Conservation (phyloP, 805 yeast species). For the Wickerhamomyces strasburgensis region DNA sequence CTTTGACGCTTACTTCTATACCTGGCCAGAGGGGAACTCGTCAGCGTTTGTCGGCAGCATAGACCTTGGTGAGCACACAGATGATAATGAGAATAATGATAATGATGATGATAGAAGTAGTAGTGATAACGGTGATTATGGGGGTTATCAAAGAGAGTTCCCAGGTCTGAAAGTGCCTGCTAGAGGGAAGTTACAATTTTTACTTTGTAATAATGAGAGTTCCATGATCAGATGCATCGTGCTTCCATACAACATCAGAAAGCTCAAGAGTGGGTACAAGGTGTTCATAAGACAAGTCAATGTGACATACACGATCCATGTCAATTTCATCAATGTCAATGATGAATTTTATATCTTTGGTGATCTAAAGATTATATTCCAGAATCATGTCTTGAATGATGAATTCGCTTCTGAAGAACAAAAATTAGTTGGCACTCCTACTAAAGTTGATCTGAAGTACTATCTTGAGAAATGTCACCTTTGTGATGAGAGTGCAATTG, state of each 20-base stretch:
- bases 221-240: slow-evolving; percentile 23
- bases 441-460: slow-evolving; percentile 20
- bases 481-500: slow-evolving; percentile 5
- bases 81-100: too few relatives aligned
- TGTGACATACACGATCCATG: slow-evolving; percentile 18
- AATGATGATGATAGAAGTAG: too few relatives aligned
- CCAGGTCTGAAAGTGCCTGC: slow-evolving; percentile 23
- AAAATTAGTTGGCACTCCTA: slow-evolving; percentile 19
- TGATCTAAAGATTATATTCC: slow-evolving; percentile 28
- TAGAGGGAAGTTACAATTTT: slow-evolving; percentile 27
- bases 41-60: slow-evolving; percentile 31
- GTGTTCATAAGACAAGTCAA: slow-evolving; percentile 23
- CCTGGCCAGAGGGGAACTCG: slow-evolving; percentile 13
- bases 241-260: slow-evolving; percentile 25
- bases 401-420: slow-evolving; percentile 16
- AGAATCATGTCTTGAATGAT: slow-evolving; percentile 13
- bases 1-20: slow-evolving; percentile 25
- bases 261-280: slow-evolving; percentile 22
- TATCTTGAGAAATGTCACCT: slow-evolving; percentile 12
- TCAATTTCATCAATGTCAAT: slow-evolving; percentile 23
- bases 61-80: slow-evolving; percentile 23
- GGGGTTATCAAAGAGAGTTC: slow-evolving; percentile 12
- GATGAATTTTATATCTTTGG: slow-evolving; percentile 27
- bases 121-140: too few relatives aligned
- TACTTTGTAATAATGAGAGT: slow-evolving; percentile 28